phyloP scores from a whole-genome alignment of 148 eudicot genomes.

The Dianthus caryophyllus region DNA sequence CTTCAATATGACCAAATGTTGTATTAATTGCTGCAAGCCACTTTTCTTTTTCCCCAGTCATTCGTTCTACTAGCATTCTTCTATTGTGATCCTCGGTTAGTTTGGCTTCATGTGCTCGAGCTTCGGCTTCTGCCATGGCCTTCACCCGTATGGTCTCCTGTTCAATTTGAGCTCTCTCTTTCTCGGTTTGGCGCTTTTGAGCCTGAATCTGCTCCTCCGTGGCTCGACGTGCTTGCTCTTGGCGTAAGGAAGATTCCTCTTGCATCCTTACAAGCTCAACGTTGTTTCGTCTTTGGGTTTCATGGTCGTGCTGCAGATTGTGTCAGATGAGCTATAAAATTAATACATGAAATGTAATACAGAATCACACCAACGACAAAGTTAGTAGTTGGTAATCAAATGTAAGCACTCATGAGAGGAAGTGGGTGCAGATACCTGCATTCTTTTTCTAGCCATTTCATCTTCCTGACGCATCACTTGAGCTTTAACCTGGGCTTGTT shows the following conservation, averaged over 20 bases:
- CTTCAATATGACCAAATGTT: conserved; percentile 90
- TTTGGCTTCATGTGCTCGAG: conserved; percentile 80
- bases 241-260: conserved; percentile 72
- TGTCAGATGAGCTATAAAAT: neutral
- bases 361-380: neutral
- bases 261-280: conserved; percentile 84
- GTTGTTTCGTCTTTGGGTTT: conserved; percentile 78
- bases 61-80: conserved; percentile 69
- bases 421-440: conserved; percentile 54
- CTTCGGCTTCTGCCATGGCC: conserved; percentile 95
- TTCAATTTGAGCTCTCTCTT: conserved; percentile 89
- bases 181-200: conserved; percentile 87
- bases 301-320: conserved; percentile 71
- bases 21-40: conserved; percentile 98
- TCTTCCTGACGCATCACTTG: conserved; percentile 89
- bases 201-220: conserved; percentile 97
- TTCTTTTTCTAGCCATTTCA: conserved; percentile 82
- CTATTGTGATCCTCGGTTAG: conserved; percentile 78
- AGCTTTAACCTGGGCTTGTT: conserved; percentile 82
- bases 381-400: neutral
- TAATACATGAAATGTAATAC: neutral
- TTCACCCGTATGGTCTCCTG: conserved; percentile 80
- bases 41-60: conserved; percentile 88
- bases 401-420: neutral
- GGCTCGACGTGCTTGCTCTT: conserved; percentile 75